phyloP scores from a whole-genome alignment of 2,329 filamentous ascomycete species.

The Microcyclospora tardicrescens region DNA sequence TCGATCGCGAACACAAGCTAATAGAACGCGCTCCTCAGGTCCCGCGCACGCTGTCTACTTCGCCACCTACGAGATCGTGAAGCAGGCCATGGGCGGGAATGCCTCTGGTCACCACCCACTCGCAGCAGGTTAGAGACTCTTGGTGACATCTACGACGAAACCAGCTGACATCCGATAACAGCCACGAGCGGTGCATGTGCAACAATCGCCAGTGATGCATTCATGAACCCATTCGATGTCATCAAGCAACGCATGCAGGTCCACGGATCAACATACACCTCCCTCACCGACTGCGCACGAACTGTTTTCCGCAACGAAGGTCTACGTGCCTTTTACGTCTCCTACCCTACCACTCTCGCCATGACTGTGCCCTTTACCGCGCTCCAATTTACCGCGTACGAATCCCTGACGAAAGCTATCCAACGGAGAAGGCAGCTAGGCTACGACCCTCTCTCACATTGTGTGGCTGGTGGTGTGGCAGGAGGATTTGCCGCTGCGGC shows the following conservation, averaged over 20 bases:
- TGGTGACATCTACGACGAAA: neutral
- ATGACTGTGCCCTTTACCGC: constrained; percentile 99
- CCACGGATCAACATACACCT: constrained; percentile 84
- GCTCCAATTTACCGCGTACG: constrained; percentile 93
- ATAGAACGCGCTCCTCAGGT: constrained; percentile 39
- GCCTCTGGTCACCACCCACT: constrained; percentile 80
- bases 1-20: constrained; percentile 11
- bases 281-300: constrained; percentile 72
- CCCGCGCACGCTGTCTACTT: constrained; percentile 98
- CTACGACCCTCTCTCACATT: constrained; percentile 92
- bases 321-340: constrained; percentile 87
- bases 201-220: constrained; percentile 90
- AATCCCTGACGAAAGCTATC: constrained; percentile 87
- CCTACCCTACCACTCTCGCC: constrained; percentile 91
- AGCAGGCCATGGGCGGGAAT: constrained; percentile 91
- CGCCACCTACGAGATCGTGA: constrained; percentile 93
- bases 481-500: constrained; percentile 87
- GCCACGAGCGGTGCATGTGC: constrained; percentile 87
- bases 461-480: constrained; percentile 78
- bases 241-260: constrained; percentile 99
- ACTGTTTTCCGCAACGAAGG: constrained; percentile 83
- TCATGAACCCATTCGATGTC: constrained; percentile 99
- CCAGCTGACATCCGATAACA: constrained; percentile 34
- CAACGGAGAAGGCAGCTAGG: constrained; percentile 44
- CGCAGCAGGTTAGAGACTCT: constrained; percentile 56